Percentiles rank a stretch among this genome's conserved stretches.
Conservation (phyloP, 306 rosid genomes). For the Medicago truncatula region DNA sequence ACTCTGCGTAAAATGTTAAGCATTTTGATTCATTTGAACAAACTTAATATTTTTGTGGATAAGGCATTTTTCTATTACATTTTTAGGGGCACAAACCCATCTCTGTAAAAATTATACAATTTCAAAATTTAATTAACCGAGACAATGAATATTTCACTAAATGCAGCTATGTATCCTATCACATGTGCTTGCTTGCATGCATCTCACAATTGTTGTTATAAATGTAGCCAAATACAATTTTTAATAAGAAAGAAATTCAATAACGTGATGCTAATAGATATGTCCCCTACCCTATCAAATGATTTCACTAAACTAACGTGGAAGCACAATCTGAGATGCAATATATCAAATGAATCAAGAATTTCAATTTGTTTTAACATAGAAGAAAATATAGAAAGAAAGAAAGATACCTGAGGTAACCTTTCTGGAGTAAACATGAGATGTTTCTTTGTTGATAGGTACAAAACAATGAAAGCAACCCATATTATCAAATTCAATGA, state of each 20-base stretch:
- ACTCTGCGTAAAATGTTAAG: no score
- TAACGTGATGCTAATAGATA: neutral
- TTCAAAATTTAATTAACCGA: neutral
- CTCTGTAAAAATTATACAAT: neutral
- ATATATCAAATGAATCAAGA: no score
- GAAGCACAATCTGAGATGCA: neutral
- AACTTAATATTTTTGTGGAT: slow-evolving; percentile 28
- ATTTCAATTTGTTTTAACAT: no score
- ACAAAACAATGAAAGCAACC: slow-evolving; percentile 83
- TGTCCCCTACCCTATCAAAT: no score
- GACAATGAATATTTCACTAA: slow-evolving; percentile 5
- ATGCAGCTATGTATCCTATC: neutral
- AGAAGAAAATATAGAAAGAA: slow-evolving; percentile 12
- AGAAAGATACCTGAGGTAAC: slow-evolving; percentile 53
- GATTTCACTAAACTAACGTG: no score
- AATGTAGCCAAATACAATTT: slow-evolving; percentile 39
- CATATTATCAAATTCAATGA: slow-evolving; percentile 57
- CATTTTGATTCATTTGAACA: slow-evolving; percentile 28
- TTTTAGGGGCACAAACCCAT: slow-evolving; percentile 11
- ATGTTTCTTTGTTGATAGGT: slow-evolving; percentile 66
- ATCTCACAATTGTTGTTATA: slow-evolving; percentile 30
- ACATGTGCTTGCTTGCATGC: slow-evolving; percentile 5
- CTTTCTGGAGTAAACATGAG: slow-evolving; percentile 41
- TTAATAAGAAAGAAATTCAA: slow-evolving; percentile 39
- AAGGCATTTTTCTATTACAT: slow-evolving; percentile 7